A percentile compares a stretch with the other conserved stretches of the same genome.
Conservation (phyloP, 176 grass and related monocot species). For the Cenchrus fungigraminus region DNA sequence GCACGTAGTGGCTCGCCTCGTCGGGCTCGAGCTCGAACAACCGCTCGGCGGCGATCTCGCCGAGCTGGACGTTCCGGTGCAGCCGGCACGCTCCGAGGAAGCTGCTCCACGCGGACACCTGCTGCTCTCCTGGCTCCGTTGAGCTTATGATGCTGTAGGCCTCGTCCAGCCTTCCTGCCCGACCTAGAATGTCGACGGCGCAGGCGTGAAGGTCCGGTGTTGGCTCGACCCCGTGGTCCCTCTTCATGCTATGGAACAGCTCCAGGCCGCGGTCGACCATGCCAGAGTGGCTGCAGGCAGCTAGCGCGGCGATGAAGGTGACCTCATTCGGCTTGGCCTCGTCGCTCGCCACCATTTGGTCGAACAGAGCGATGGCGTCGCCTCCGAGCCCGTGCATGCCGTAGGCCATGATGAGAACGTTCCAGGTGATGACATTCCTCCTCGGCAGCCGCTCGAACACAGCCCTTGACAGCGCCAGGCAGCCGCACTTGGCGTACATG, state of each 20-base stretch:
- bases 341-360: conserved; percentile 60
- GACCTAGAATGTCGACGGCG: conserved; percentile 74
- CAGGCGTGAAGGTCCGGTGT: conserved; percentile 78
- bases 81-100: conserved; percentile 83
- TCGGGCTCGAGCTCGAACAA: conserved; percentile 86
- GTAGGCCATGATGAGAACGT: conserved; percentile 95
- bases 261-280: conserved; percentile 64
- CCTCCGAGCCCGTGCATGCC: conserved; percentile 87
- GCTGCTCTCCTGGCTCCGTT: conserved; percentile 55
- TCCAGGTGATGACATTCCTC: conserved; percentile 92
- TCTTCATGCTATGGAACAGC: conserved; percentile 72
- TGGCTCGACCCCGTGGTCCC: conserved; percentile 55
- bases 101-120: conserved; percentile 76
- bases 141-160: conserved; percentile 62
- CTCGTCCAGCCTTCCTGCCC: conserved; percentile 73
- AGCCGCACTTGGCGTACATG: conserved; percentile 79
- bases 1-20: conserved; percentile 87
- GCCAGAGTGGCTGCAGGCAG: conserved; percentile 92
- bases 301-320: conserved; percentile 81
- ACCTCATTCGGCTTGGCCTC: conserved; percentile 76
- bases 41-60: conserved; percentile 63
- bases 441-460: conserved; percentile 72
- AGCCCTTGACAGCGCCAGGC: conserved; percentile 49
- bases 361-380: conserved; percentile 66
- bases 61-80: conserved; percentile 63